Percentiles rank a stretch among this genome's conserved stretches.
Conservation (phyloP, 805 yeast genomes). For the Metschnikowia similis region DNA sequence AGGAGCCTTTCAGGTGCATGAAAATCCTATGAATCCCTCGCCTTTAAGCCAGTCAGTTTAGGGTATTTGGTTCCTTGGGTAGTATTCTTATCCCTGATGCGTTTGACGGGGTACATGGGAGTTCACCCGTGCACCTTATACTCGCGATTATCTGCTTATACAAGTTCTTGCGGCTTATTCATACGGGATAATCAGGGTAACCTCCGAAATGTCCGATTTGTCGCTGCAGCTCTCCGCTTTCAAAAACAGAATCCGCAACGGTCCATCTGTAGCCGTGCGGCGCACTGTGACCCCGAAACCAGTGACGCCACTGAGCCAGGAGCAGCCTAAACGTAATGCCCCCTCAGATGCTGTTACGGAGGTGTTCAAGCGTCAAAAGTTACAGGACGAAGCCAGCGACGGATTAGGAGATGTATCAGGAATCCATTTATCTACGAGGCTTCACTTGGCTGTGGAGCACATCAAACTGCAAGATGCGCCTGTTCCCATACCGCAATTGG, state of each 20-base stretch:
- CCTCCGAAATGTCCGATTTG: constrained; percentile 27
- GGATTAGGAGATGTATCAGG: constrained; percentile 31
- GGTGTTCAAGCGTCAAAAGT: constrained; percentile 31
- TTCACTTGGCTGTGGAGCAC: constrained; percentile 87
- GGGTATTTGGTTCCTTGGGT: too few relatives aligned
- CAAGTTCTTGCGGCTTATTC: not conserved
- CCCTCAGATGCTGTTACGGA: constrained; percentile 23
- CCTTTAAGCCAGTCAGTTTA: too few relatives aligned
- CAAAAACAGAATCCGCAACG: constrained; percentile 41
- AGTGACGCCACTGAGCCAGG: constrained; percentile 10
- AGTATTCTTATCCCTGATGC: too few relatives aligned
- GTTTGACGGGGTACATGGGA: too few relatives aligned
- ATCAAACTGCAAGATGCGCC: constrained; percentile 72
- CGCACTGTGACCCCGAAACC: constrained; percentile 23
- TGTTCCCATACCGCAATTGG: constrained; percentile 59
- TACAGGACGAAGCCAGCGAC: constrained; percentile 16
- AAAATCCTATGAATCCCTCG: too few relatives aligned
- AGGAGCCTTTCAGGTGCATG: too few relatives aligned
- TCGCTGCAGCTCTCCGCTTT: constrained; percentile 44
- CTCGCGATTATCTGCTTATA: not conserved
- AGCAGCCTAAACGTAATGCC: constrained; percentile 14
- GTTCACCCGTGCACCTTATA: not conserved
- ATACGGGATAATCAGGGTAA: not conserved
- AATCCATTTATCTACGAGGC: constrained; percentile 77
- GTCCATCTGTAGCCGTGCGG: constrained; percentile 36